Evolutionary conservation across 352 stramenopile genomes (phyloP).

Genomic region (Globisporangium paddicum): DNA sequence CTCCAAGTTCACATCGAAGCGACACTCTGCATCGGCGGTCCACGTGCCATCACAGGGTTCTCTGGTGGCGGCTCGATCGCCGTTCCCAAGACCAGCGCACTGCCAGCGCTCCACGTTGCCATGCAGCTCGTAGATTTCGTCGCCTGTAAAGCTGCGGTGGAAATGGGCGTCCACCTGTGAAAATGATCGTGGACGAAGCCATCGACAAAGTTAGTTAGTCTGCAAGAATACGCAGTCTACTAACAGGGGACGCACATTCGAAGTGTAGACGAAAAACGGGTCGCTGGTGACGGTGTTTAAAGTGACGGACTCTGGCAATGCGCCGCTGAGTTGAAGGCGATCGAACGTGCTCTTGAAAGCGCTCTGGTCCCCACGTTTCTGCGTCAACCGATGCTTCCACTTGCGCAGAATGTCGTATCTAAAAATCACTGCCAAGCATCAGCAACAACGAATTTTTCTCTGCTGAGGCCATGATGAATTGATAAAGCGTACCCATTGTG

Average conservation of each 20-base stretch:
- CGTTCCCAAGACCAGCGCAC: constrained; percentile 39
- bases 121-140: constrained; percentile 88
- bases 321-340: constrained; percentile 23
- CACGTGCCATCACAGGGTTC: constrained; percentile 48
- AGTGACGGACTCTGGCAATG: constrained; percentile 24
- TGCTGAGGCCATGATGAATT: background rate
- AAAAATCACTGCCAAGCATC: background rate
- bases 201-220: no score
- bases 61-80: constrained; percentile 23
- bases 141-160: constrained; percentile 57
- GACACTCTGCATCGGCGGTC: constrained; percentile 39
- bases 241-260: constrained; percentile 63
- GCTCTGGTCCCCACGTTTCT: constrained; percentile 11
- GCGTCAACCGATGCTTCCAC: constrained; percentile 35
- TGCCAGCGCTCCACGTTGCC: constrained; percentile 81
- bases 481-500: constrained; percentile 60
- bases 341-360: constrained; percentile 39
- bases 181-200: no score
- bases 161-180: constrained; percentile 85
- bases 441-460: background rate
- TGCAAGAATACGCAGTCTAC: no score
- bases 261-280: constrained; percentile 91
- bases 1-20: constrained; percentile 54
- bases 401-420: constrained; percentile 57
- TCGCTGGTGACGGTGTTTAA: constrained; percentile 34